Evolutionary conservation across 768 basidiomycete species (phyloP), one percentile per base, ranked within the genome.

Genomic region (Kwoniella europaea): DNA sequence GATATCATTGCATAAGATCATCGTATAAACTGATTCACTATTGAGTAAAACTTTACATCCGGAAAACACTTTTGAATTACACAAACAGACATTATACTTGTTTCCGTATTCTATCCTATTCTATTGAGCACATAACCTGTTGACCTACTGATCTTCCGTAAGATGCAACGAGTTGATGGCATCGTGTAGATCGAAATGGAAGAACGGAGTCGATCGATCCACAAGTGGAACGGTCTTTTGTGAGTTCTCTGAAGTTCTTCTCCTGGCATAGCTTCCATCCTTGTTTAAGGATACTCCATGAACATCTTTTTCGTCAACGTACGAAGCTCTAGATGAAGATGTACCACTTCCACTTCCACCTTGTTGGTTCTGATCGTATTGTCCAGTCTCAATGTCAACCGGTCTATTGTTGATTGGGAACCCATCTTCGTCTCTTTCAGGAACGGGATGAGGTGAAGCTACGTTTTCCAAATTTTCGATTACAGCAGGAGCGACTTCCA

Each of bases 151-250:
- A n/a, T 64, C 55, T 29, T 72, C 67, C 1, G 42, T 22, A 44
- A 69, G 52, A 53, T 77, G 71, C 16, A 79, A 43, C 52, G 78
- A 76, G 44, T 76, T 63, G 58, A 81, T 35, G 9, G 77, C 77
- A 54, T 79, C 79, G 2, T 72, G 83, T 46, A 98, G 85, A 82
- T 96, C 94, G 74, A 97, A 86, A 85, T 98, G 96, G 90, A 98
- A 96, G 87, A 81, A 83, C 2, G 82, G 82, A 29, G 82, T 83
- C 18, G 73, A 46, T n/a, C 70, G 66, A 57, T 81, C 80, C 55
- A 82, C 63, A 24, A 83, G 72, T 5, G 75, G 77, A 16, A 76
- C 43, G 27, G 77, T 74, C 35, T 44, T 42, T 15, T 43, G 56
- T 29, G 59, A 43, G 60, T 55, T 64, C 54, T 29, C 62, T 56